These are phyloP conservation scores for Moniliella sp. DNA, from an alignment of 1,284 basidiomycete species.

Conservation along the genomic window DNA sequence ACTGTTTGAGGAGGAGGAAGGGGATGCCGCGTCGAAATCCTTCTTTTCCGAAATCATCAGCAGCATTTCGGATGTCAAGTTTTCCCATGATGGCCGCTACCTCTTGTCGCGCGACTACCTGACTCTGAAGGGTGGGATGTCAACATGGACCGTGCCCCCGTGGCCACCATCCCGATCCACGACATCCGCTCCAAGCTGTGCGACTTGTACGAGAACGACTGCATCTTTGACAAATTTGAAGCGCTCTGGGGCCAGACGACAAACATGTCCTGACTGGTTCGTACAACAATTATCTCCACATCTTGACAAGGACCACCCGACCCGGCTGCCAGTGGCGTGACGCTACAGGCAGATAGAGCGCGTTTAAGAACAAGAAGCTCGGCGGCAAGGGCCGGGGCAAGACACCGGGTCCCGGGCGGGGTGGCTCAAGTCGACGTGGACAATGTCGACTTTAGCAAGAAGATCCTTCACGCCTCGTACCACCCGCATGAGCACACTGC, in stretches of 20 bases:
- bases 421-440: conserved; percentile 35
- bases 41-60: conserved; percentile 99
- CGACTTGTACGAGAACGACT: conserved; percentile 97
- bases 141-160: conserved; percentile 88
- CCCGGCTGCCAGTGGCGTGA: conserved; percentile 52
- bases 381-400: conserved; percentile 46
- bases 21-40: conserved; percentile 86
- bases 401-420: conserved; percentile 54
- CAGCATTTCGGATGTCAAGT: conserved; percentile 98
- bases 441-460: conserved; percentile 64
- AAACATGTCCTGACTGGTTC: conserved; percentile 51
- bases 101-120: conserved; percentile 91
- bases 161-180: conserved; percentile 96
- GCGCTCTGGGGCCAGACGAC: conserved; percentile 29
- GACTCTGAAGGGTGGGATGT: conserved; percentile 96
- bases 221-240: conserved; percentile 98
- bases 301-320: conserved; percentile 71
- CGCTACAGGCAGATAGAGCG: conserved; percentile 92
- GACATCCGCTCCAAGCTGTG: conserved; percentile 90
- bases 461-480: conserved; percentile 69
- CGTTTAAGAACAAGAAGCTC: conserved; percentile 90
- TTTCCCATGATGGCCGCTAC: conserved; percentile 86
- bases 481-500: conserved; percentile 95
- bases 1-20: conserved; percentile 65
- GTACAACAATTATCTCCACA: conserved; percentile 97